These are phyloP conservation scores for Fusarium sacchari DNA, from an alignment of 2,329 filamentous ascomycete species.

Conservation along the genomic window DNA sequence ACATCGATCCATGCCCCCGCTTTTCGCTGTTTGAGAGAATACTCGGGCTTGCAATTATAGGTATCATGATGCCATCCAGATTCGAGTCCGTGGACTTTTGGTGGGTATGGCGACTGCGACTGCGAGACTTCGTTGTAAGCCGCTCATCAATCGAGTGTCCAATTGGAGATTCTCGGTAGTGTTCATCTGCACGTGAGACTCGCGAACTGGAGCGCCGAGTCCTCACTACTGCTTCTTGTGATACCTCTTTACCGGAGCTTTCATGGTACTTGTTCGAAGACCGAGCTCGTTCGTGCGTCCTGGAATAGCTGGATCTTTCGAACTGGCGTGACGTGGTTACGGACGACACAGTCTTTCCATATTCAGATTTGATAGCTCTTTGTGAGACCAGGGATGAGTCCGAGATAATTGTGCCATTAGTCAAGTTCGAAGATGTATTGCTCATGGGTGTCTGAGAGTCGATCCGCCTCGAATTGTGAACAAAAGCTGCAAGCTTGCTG, in stretches of 20 bases:
- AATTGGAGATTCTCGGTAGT: neutral
- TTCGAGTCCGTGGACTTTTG: neutral
- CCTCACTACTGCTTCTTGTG: neutral
- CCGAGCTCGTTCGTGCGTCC: neutral
- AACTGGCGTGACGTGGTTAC: neutral
- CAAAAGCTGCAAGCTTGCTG: neutral
- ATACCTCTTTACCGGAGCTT: conserved; percentile 35
- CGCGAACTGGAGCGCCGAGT: neutral
- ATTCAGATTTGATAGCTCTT: neutral
- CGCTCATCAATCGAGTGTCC: neutral
- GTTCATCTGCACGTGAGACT: neutral
- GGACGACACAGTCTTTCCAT: neutral
- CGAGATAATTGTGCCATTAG: conserved; percentile 7
- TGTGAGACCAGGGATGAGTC: conserved; percentile 5
- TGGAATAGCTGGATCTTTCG: conserved; percentile 1
- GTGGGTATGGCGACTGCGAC: neutral
- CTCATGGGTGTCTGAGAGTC: conserved; percentile 13
- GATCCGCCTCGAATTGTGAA: neutral
- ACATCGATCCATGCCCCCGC: neutral
- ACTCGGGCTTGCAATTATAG: conserved; percentile 17
- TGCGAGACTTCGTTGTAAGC: neutral
- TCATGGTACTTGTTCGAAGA: conserved; percentile 35
- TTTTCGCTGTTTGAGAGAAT: conserved; percentile 6
- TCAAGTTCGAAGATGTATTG: conserved; percentile 16
- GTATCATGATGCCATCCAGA: neutral